Evolutionary conservation across 1,139 yeast genomes (phyloP), one percentile per base, ranked within the genome.

Genomic region (Yamadazyma dendronema): DNA sequence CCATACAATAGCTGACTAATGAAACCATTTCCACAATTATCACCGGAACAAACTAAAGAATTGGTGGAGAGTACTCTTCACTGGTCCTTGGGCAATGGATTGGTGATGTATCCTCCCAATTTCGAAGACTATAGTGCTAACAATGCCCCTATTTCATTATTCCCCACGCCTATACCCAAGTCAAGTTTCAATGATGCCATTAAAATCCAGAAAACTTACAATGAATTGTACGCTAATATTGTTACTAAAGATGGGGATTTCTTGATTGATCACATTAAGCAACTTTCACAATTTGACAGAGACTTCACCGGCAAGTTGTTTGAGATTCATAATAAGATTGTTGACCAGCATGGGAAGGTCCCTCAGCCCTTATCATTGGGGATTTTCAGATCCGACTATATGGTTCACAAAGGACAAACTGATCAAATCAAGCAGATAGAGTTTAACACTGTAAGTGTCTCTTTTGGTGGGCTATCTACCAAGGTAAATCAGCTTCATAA

Each of bases 361-460:
- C 53, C 55, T 2, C 97, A 92, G 58, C 77, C 81, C 1, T 65
- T 87, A 31, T 77, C 90, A 0, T 69, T 90, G 36, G 97, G 97
- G 1, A 62, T 92, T 17, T 90, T 90, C 59, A 76, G 99, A 57
- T 84, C 95, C 0, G 98, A 92, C 54, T 92, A 90, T 53, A 81
- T 92, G 81, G 71, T 87, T 30, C 85, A 88, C 50, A 59, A 67
- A 21, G 63, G 57, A 14, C 59, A 61, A 19, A 58, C 62, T 15
- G 41, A 42, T 19, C 61, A 62, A 22, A 83, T 92, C 54, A 90
- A 90, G 56, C 98, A 94, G 60, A 90, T 92, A 37, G 99, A 92
- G 57, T 92, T 90, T 66, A 92, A 92, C 60, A 89, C 98, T 1
- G 90, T 92, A 3, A 84, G 96, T 52, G 96, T 92, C 2, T 89